These are phyloP conservation scores for Globisporangium carolinianum DNA, from an alignment of 352 stramenopile species.

Conservation along the genomic window DNA sequence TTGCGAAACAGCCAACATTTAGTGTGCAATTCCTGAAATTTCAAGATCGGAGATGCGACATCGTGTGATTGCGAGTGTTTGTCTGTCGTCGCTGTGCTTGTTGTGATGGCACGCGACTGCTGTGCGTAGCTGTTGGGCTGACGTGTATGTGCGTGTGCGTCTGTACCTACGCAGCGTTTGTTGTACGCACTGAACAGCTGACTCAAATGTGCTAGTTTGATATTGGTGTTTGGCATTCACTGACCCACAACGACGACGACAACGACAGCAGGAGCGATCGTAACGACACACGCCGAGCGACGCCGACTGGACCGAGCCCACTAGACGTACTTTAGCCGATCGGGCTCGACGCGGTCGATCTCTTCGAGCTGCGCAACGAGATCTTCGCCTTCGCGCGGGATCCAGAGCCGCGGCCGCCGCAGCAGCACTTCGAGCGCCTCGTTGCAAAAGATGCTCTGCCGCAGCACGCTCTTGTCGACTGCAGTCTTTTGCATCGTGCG, in stretches of 20 bases:
- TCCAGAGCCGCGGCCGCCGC: constrained; percentile 30
- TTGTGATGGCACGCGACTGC: too few species aligned
- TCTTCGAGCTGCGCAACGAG: constrained; percentile 27
- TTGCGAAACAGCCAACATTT: too few species aligned
- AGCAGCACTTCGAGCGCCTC: constrained; percentile 24
- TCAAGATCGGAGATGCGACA: not conserved
- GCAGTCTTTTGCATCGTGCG: constrained; percentile 14
- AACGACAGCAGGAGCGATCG: not conserved
- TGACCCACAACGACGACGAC: too few species aligned
- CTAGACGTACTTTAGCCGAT: constrained; percentile 14
- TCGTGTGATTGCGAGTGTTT: not conserved
- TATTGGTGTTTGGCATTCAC: too few species aligned
- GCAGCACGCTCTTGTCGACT: constrained; percentile 19
- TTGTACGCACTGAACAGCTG: too few species aligned
- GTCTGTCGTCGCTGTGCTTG: too few species aligned
- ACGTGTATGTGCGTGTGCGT: too few species aligned
- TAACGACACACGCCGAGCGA: too few species aligned
- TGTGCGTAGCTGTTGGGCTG: too few species aligned
- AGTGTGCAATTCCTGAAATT: not conserved
- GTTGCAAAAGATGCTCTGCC: constrained; percentile 32
- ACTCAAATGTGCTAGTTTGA: too few species aligned
- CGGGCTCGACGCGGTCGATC: constrained; percentile 27
- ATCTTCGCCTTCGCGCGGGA: constrained; percentile 26
- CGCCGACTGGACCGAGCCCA: not conserved
- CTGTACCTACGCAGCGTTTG: too few species aligned